phyloP scores from a whole-genome alignment of 1,284 basidiomycete genomes.

The Austropuccinia psidii region DNA sequence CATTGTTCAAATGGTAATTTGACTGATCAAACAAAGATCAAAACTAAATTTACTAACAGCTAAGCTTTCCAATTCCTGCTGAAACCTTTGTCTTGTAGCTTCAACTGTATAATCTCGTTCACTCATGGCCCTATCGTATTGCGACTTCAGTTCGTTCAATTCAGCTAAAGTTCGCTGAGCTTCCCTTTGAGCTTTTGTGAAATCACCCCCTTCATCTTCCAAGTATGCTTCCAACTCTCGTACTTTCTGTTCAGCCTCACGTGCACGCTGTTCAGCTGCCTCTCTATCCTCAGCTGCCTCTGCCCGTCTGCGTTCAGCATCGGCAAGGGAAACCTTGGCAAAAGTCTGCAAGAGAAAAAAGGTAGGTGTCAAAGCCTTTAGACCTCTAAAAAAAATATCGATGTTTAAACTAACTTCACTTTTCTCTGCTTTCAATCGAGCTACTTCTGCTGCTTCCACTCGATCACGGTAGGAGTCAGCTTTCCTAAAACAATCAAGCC shows the following conservation, averaged over 20 bases:
- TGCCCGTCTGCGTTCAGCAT: conserved; percentile 47
- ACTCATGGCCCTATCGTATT: conserved; percentile 35
- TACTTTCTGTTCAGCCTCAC: conserved; percentile 55
- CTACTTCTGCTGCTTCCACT: conserved; percentile 64
- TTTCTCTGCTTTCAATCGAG: conserved; percentile 58
- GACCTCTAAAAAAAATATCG: conserved; percentile 49
- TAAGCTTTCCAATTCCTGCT: conserved; percentile 55
- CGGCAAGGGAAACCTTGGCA: conserved; percentile 37
- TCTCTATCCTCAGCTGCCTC: conserved; percentile 56
- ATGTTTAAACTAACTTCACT: conserved; percentile 60
- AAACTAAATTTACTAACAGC: conserved; percentile 53
- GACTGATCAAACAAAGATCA: conserved; percentile 30
- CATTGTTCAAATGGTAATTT: conserved; percentile 59
- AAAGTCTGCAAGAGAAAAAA: conserved; percentile 18
- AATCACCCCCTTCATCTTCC: conserved; percentile 61
- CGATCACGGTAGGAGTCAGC: conserved; percentile 57
- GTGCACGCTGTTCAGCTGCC: conserved; percentile 54
- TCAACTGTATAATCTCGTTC: conserved; percentile 68
- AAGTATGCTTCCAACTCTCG: conserved; percentile 60
- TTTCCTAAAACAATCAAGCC: conserved; percentile 48
- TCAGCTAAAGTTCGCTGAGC: conserved; percentile 65
- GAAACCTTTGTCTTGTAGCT: conserved; percentile 59
- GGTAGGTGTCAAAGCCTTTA: conserved; percentile 2
- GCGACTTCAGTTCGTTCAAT: conserved; percentile 61
- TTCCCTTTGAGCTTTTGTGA: conserved; percentile 65